Percentiles rank a stretch among this genome's conserved stretches.
phyloP scores from a whole-genome alignment of 2,329 filamentous ascomycete species.

The Colletotrichum viniferum region DNA sequence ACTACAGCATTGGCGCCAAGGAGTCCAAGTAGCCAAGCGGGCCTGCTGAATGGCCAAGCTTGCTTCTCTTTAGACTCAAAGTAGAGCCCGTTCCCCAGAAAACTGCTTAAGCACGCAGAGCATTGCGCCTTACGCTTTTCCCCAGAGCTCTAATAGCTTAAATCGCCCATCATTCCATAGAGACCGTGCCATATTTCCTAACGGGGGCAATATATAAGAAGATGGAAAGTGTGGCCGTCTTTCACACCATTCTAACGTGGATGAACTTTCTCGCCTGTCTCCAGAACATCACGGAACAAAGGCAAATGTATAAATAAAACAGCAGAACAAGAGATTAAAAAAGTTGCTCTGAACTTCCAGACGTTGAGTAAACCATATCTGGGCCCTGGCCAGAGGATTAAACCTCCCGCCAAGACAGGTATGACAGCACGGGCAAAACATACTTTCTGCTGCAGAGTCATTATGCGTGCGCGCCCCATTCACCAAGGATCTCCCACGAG shows the following conservation, averaged over 20 bases:
- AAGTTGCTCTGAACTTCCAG: not conserved
- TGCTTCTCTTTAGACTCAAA: not conserved
- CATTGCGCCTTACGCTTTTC: not conserved
- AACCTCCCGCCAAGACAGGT: not conserved
- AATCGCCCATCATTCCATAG: not conserved
- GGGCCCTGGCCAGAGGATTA: not conserved
- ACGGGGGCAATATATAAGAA: not conserved
- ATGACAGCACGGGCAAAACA: not conserved
- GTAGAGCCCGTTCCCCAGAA: not conserved
- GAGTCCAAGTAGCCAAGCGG: not conserved
- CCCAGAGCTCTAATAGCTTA: not conserved
- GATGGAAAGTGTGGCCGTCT: not conserved
- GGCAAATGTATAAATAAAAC: not conserved
- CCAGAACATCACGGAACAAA: not conserved
- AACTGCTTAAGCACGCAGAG: not conserved
- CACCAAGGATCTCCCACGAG: not conserved
- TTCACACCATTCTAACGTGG: not conserved
- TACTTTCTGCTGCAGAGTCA: not conserved
- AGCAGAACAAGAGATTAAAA: not conserved
- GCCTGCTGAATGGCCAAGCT: not conserved
- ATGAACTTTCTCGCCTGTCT: not conserved
- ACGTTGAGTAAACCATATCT: not conserved
- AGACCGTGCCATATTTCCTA: not conserved
- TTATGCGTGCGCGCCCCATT: not conserved
- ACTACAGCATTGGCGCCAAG: conserved; percentile 2